Evolutionary conservation across 371 early-diverging fungal species (phyloP).

Genomic region (Sporodiniella umbellata): DNA sequence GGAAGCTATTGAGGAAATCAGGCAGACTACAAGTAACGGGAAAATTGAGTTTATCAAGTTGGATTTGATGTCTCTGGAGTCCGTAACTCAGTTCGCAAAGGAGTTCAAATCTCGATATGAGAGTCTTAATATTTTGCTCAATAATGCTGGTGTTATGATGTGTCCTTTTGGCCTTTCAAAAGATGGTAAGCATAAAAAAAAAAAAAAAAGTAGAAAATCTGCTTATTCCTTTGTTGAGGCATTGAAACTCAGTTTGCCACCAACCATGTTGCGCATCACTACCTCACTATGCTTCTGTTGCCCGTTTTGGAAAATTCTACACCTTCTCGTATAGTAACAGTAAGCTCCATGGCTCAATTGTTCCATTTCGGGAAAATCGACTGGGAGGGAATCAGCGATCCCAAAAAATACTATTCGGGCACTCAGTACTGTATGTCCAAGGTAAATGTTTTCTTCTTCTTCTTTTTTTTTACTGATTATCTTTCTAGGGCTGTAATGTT

Average conservation of each 20-base stretch:
- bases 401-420: conserved; percentile 1
- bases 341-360: conserved; percentile 46
- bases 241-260: conserved; percentile 36
- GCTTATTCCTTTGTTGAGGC: background rate
- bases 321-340: conserved; percentile 56
- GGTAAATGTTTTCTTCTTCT: background rate
- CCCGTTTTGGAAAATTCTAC: conserved; percentile 52
- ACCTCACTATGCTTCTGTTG: conserved; percentile 64
- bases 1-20: conserved; percentile 49
- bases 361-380: conserved; percentile 20
- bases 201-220: conserved; percentile 10
- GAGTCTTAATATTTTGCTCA: conserved; percentile 62
- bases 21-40: conserved; percentile 47
- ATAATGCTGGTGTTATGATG: conserved; percentile 72
- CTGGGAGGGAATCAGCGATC: conserved; percentile 41
- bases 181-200: conserved; percentile 49
- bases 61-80: conserved; percentile 55
- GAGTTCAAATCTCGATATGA: conserved; percentile 39
- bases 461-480: background rate
- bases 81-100: conserved; percentile 53
- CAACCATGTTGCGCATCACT: conserved; percentile 80
- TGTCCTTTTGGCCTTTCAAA: conserved; percentile 56
- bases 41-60: conserved; percentile 54
- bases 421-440: background rate
- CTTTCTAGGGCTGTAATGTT: conserved; percentile 27